Conservation (phyloP, 768 basidiomycete genomes). For the Lactarius hengduanensis region DNA sequence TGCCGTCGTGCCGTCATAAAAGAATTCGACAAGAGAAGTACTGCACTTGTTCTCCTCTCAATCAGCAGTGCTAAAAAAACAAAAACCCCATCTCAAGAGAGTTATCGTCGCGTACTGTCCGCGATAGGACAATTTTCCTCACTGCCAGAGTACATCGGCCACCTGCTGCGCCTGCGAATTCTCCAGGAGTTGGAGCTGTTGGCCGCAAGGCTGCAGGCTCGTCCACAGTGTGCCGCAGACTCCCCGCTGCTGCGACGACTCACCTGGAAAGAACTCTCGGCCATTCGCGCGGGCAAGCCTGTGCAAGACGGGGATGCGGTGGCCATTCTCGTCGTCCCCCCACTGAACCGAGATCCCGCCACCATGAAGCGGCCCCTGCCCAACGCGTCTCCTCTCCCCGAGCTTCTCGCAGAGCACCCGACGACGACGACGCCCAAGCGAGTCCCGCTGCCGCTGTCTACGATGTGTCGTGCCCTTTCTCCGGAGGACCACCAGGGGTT, state of each 20-base stretch:
- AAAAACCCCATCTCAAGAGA: slow-evolving; percentile 9
- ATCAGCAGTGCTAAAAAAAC: neutral
- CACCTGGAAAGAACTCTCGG: slow-evolving; percentile 57
- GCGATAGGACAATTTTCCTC: slow-evolving; percentile 41
- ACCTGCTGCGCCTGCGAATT: slow-evolving; percentile 68
- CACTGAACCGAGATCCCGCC: slow-evolving; percentile 52
- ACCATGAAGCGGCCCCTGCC: slow-evolving; percentile 45
- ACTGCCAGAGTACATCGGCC: slow-evolving; percentile 55
- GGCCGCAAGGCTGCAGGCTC: slow-evolving; percentile 42
- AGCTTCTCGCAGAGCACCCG: neutral
- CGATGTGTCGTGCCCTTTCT: slow-evolving; percentile 32
- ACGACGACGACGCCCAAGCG: neutral
- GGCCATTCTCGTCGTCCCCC: slow-evolving; percentile 70
- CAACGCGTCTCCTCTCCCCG: slow-evolving; percentile 15
- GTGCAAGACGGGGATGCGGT: slow-evolving; percentile 54
- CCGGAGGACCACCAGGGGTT: slow-evolving; percentile 22
- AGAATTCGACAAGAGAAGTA: slow-evolving; percentile 41
- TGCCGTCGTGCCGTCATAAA: slow-evolving; percentile 57
- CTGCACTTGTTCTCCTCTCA: neutral
- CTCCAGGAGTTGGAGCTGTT: slow-evolving; percentile 73
- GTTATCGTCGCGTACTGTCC: slow-evolving; percentile 24
- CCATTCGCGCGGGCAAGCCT: slow-evolving; percentile 45
- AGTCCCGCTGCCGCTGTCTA: slow-evolving; percentile 33
- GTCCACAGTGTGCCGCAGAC: slow-evolving; percentile 30
- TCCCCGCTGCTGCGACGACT: slow-evolving; percentile 57